Percentiles rank a stretch among this genome's conserved stretches.
Conservation (phyloP, 352 stramenopile genomes). For the Phytopythium boreale region DNA sequence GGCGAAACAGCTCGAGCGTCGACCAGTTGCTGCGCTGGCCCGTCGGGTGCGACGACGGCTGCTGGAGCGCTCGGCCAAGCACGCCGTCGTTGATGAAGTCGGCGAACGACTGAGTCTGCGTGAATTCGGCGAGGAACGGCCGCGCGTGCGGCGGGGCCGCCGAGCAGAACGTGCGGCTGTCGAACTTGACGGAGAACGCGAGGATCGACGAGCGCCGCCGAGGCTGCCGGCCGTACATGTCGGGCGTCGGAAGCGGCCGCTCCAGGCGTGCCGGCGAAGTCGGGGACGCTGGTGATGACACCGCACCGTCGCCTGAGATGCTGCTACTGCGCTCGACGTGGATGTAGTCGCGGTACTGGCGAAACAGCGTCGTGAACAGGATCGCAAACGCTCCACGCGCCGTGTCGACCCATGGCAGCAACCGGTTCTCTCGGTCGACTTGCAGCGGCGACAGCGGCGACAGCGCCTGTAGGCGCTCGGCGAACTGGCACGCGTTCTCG, state of each 20-base stretch:
- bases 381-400: conserved; percentile 55
- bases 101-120: conserved; percentile 57
- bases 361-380: conserved; percentile 66
- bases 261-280: not conserved
- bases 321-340: conserved; percentile 27
- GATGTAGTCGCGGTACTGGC: conserved; percentile 50
- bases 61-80: conserved; percentile 29
- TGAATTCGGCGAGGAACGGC: conserved; percentile 49
- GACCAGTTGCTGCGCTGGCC: conserved; percentile 14
- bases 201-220: conserved; percentile 42
- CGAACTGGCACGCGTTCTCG: conserved; percentile 56
- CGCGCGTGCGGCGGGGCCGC: conserved; percentile 12
- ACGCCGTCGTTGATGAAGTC: conserved; percentile 65
- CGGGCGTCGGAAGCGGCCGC: conserved; percentile 16
- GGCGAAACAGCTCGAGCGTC: conserved; percentile 56
- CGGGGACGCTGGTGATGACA: not conserved
- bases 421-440: conserved; percentile 35
- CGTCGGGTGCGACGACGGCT: not conserved
- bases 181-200: conserved; percentile 53
- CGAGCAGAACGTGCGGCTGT: conserved; percentile 40
- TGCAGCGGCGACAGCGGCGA: conserved; percentile 51
- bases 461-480: conserved; percentile 47
- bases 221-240: conserved; percentile 19
- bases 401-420: conserved; percentile 57
- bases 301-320: not conserved